Conservation (phyloP, 192 early-diverging fungal genomes). For the Gaertneriomyces semiglobifer region DNA sequence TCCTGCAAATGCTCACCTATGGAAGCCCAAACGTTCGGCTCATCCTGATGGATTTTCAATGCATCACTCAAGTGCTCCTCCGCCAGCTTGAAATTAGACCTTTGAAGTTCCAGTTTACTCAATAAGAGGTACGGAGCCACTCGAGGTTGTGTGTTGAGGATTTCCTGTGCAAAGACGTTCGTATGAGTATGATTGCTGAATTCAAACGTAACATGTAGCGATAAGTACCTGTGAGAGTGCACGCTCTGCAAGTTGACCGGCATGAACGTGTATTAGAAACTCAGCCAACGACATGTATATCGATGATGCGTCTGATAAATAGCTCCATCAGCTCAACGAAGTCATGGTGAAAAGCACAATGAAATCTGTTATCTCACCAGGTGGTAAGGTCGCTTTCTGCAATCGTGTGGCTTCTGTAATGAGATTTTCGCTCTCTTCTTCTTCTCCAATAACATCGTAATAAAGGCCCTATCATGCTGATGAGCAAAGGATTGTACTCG, state of each 20-base stretch:
- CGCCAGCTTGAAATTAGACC: constrained; percentile 38
- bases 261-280: constrained; percentile 51
- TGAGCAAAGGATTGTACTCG: neutral
- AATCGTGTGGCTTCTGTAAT: constrained; percentile 38
- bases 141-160: constrained; percentile 34
- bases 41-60: constrained; percentile 50
- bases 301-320: constrained; percentile 12
- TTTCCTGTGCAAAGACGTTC: constrained; percentile 26
- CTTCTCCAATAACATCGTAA: constrained; percentile 51
- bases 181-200: neutral
- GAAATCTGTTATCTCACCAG: constrained; percentile 18
- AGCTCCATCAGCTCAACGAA: neutral
- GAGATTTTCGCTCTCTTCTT: constrained; percentile 48
- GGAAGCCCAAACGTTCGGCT: constrained; percentile 53
- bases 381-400: constrained; percentile 28
- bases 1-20: constrained; percentile 30
- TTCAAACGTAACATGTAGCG: neutral
- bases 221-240: constrained; percentile 43
- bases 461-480: constrained; percentile 42
- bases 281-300: constrained; percentile 46
- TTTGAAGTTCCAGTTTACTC: constrained; percentile 47
- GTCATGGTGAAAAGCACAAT: neutral
- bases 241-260: constrained; percentile 48
- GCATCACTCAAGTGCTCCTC: constrained; percentile 43
- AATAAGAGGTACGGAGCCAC: constrained; percentile 50